Base-by-base conservation (phyloP, 2,329 filamentous ascomycete species). In the Verticillium dahliae region DNA sequence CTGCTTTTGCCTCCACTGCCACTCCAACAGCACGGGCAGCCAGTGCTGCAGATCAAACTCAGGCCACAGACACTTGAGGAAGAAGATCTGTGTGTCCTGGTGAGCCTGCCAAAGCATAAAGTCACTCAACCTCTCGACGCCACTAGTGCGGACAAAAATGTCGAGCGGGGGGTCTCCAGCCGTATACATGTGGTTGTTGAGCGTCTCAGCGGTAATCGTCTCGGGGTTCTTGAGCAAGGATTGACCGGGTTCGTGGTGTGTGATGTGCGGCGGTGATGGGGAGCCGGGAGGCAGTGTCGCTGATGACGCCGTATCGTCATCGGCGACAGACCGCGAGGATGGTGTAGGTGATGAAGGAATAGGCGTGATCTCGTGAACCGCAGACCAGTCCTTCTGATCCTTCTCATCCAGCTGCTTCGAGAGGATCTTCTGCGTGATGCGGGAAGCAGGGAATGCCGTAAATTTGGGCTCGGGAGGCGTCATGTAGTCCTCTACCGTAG, bases 81-180 rank as follows among this genome's bases (percentile, higher is more conserved):
- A 99, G 63, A 96, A 91, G 66, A 99, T 90, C 63, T 96, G 90
- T 0, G 95, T 97, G 65, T 94, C 83, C 71, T 97, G 86, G 71
- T 98, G 93, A 69, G 91, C 95, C 76, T 99, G 95, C 95, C 95
- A 99, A 38, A 99, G 86, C 93, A 99, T 95, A 70, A 98, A 99
- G 73, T 99, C 95, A 71, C 92, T 97, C 62, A 99, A 80, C 57
- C 95, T 85, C 74, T 93, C 90, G 14, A 99, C 95, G 34, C 93
- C 94, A 65, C 92, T 97, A 4, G 95, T 99, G 58, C 95, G 87
- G 58, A 99, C 84, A 60, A 99, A 87, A 13, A 99, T 83, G 71
- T 99, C 95, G 52, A 98, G 79, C 1, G 95, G 95, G 15, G 95
- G 95, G 65, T 90, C 88, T 60, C 87, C 86, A 57, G 89, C 85